Conservation (phyloP, 2,329 filamentous ascomycete genomes). For the Alternaria novae-zelandiae region DNA sequence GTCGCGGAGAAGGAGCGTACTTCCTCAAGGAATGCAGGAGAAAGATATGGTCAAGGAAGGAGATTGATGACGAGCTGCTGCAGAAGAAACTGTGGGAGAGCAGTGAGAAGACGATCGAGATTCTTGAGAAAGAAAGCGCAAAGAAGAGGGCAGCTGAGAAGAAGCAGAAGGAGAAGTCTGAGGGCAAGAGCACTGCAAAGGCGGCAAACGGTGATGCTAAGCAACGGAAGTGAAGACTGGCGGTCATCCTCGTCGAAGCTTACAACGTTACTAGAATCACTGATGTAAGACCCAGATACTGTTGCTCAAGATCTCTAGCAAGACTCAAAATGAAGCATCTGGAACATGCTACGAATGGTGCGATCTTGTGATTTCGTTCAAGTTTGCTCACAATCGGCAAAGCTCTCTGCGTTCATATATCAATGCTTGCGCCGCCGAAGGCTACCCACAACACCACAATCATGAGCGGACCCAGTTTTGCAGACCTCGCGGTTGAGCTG, state of each 20-base stretch:
- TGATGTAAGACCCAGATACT: background rate
- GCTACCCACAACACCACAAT: background rate
- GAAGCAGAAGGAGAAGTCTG: slow-evolving; percentile 53
- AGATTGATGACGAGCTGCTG: slow-evolving; percentile 77
- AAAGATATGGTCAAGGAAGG: slow-evolving; percentile 72
- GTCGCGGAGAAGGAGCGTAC: slow-evolving; percentile 69
- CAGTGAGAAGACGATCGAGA: slow-evolving; percentile 79
- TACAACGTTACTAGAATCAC: background rate
- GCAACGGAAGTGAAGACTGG: slow-evolving; percentile 26
- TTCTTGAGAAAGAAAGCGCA: slow-evolving; percentile 80
- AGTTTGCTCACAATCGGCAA: background rate
- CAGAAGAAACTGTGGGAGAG: slow-evolving; percentile 90
- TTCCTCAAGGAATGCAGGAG: slow-evolving; percentile 89
- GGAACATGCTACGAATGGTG: too few species aligned
- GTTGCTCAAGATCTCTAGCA: background rate
- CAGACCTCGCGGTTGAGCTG: too few species aligned
- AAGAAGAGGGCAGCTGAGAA: slow-evolving; percentile 65
- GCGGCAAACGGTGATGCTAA: slow-evolving; percentile 28
- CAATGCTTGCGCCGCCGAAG: background rate
- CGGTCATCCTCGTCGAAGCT: background rate
- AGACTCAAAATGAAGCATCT: background rate
- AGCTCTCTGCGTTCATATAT: background rate
- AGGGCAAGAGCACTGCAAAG: slow-evolving; percentile 26
- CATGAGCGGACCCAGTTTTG: background rate
- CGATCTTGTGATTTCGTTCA: background rate